Percentiles rank a stretch among this genome's conserved stretches.
These are phyloP conservation scores for Phialemonium atrogriseum DNA, from an alignment of 2,329 filamentous ascomycete genomes.

Conservation along the genomic window DNA sequence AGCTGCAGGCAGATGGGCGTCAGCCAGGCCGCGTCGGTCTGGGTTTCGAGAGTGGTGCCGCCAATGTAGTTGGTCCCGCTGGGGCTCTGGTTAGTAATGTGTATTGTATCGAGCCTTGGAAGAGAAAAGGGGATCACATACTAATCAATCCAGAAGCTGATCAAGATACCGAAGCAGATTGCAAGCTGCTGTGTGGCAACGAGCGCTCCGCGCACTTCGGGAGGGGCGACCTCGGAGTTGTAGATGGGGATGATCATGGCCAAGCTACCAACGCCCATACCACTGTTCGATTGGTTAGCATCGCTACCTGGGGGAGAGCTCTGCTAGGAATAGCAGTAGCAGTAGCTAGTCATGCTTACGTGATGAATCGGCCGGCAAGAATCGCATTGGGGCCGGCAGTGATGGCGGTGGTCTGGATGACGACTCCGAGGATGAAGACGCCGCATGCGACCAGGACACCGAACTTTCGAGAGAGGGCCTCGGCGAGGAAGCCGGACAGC, in stretches of 20 bases:
- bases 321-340: slow-evolving; percentile 1
- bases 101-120: background rate
- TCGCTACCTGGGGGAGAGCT: background rate
- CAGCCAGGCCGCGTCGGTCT: slow-evolving; percentile 65
- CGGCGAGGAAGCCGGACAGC: slow-evolving; percentile 63
- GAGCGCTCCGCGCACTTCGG: slow-evolving; percentile 38
- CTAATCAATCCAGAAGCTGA: slow-evolving; percentile 57
- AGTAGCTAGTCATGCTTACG: slow-evolving; percentile 24
- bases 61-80: slow-evolving; percentile 59
- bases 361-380: slow-evolving; percentile 64
- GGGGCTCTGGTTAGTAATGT: slow-evolving; percentile 20
- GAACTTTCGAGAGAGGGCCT: slow-evolving; percentile 60
- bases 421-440: slow-evolving; percentile 63
- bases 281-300: slow-evolving; percentile 20
- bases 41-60: slow-evolving; percentile 33
- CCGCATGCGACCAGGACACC: slow-evolving; percentile 56
- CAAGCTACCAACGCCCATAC: slow-evolving; percentile 61
- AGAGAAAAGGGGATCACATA: slow-evolving; percentile 14
- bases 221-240: slow-evolving; percentile 39
- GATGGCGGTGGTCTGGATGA: slow-evolving; percentile 58
- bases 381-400: slow-evolving; percentile 49
- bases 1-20: slow-evolving; percentile 66
- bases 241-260: slow-evolving; percentile 51
- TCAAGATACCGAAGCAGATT: slow-evolving; percentile 56
- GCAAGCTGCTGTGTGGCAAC: slow-evolving; percentile 43